Conservation (phyloP, 768 basidiomycete species). For the Phylloporus arenicola region DNA sequence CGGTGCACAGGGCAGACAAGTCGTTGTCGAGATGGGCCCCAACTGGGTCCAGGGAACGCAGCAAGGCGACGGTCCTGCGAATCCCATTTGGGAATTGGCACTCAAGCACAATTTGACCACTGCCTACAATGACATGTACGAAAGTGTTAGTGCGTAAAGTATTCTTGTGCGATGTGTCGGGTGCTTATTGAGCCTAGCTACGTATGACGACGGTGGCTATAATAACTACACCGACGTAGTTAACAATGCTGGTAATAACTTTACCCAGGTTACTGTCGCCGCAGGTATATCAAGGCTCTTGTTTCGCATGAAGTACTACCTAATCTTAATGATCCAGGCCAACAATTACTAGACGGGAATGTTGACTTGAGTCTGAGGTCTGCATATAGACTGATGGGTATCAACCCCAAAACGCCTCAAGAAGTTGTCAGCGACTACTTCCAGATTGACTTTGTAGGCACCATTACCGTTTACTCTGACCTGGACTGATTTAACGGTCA, state of each 20-base stretch:
- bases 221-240: slow-evolving; percentile 46
- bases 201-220: slow-evolving; percentile 47
- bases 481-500: slow-evolving; percentile 8
- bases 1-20: slow-evolving; percentile 33
- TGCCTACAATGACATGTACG: slow-evolving; percentile 40
- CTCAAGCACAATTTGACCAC: slow-evolving; percentile 47
- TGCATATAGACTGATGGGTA: slow-evolving; percentile 49
- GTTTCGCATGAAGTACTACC: slow-evolving; percentile 44
- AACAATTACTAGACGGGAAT: slow-evolving; percentile 16
- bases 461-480: not conserved
- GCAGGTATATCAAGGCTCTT: slow-evolving; percentile 36
- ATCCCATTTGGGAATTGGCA: slow-evolving; percentile 54
- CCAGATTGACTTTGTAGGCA: slow-evolving; percentile 36
- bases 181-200: slow-evolving; percentile 32
- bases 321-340: slow-evolving; percentile 5
- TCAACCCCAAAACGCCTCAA: slow-evolving; percentile 40
- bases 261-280: slow-evolving; percentile 34
- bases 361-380: slow-evolving; percentile 52
- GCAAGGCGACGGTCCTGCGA: slow-evolving; percentile 42
- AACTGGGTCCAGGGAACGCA: slow-evolving; percentile 58
- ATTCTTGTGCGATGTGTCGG: not conserved
- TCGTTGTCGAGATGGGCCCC: slow-evolving; percentile 51
- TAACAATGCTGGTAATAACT: slow-evolving; percentile 36
- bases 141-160: slow-evolving; percentile 36
- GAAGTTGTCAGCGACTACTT: slow-evolving; percentile 56